Conservation (phyloP, 768 basidiomycete genomes). For the Amanita pseudoporphyria region DNA sequence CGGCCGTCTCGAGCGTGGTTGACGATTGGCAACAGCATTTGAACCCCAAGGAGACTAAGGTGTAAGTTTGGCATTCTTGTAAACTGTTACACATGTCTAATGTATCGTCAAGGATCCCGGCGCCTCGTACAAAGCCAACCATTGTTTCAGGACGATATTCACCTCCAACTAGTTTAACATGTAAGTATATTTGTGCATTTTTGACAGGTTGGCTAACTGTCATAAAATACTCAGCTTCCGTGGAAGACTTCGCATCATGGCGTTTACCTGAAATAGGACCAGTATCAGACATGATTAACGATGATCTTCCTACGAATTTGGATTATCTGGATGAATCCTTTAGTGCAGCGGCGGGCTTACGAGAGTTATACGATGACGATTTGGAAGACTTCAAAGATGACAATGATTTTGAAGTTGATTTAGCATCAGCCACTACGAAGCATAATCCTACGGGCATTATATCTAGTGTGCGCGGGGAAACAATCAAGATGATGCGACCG, state of each 20-base stretch:
- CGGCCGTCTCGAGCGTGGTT: constrained; percentile 46
- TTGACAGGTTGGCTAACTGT: background rate
- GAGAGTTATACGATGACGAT: constrained; percentile 65
- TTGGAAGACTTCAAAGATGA: constrained; percentile 53
- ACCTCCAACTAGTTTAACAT: constrained; percentile 22
- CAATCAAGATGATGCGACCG: constrained; percentile 64
- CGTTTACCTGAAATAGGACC: constrained; percentile 66
- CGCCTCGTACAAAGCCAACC: constrained; percentile 20
- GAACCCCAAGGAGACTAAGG: constrained; percentile 20
- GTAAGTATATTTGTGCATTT: constrained; percentile 16
- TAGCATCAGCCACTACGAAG: constrained; percentile 15
- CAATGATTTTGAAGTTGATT: constrained; percentile 18
- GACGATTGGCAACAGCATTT: constrained; percentile 33
- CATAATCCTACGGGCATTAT: constrained; percentile 30
- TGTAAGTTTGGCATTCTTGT: constrained; percentile 14
- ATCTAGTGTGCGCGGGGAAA: constrained; percentile 73
- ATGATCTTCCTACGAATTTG: constrained; percentile 83
- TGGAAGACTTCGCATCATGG: constrained; percentile 80
- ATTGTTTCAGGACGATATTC: constrained; percentile 19
- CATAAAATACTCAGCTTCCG: constrained; percentile 36
- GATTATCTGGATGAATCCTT: constrained; percentile 85
- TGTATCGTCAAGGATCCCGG: constrained; percentile 15
- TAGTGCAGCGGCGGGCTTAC: constrained; percentile 66
- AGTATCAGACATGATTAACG: constrained; percentile 80
- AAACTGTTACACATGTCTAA: background rate